Evolutionary conservation across 2,329 filamentous ascomycete species (phyloP), one percentile per base, ranked within the genome.

Genomic region (Sordariomycetes sp.): DNA sequence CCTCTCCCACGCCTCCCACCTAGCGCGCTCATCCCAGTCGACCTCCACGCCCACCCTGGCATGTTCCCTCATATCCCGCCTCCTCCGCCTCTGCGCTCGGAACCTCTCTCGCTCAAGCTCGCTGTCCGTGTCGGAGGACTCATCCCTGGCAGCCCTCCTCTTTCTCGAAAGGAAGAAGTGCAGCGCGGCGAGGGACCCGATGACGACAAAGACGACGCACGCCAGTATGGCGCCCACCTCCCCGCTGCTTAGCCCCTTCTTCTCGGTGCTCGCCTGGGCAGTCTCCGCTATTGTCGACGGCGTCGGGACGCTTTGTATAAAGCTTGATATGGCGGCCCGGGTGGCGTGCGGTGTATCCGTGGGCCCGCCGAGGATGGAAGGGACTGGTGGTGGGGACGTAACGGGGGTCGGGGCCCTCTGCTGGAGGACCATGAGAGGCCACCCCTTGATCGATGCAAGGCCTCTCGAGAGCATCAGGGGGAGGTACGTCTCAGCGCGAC

Each of bases 211-310:
- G 12, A 72, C 63, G 1, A 75, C 59, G 36, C 67, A 67, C 32
- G 73, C 73, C 1, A 73, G 62, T 20, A 76, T 71, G 45, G 68
- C 73, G 5, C 71, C 73, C 34, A 76, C 66, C 54, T 74, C 65
- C n/a, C 62, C 65, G 28, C 67, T 63, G 0, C 65, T 68, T 3
- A 74, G 65, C 10, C 64, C 66, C 7, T 58, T 51, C 22, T 28
- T 39, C 22, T 56, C 36, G 24, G 58, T 20, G 42, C 56, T 45
- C 56, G 8, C 28, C 54, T 55, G 35, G 25, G 51, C 36, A 56
- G 48, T 56, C 54, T n/a, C 57, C 20, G 61, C 63, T 13, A 61
- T 58, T 17, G 59, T 45, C 52, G 60, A 48, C 35, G 61, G 53
- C 52, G 59, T 56, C 59, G 61, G 42, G 57, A 57, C 52, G 57